phyloP scores from a whole-genome alignment of 2,329 filamentous ascomycete species.

The Madurella mycetomatis region DNA sequence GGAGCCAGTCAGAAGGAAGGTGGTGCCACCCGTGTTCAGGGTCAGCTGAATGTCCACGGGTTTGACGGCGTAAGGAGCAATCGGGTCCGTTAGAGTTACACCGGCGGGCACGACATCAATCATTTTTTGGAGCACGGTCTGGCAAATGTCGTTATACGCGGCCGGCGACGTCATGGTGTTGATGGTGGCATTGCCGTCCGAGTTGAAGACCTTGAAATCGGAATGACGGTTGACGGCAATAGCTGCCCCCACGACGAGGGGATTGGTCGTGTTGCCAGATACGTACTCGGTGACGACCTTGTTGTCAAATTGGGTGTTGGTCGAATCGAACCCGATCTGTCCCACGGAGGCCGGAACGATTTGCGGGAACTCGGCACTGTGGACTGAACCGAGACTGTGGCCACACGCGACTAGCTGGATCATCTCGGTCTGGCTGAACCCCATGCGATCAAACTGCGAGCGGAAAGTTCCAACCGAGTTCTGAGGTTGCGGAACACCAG shows the following conservation, averaged over 20 bases:
- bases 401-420: conserved; percentile 58
- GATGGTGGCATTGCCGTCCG: conserved; percentile 54
- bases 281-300: conserved; percentile 55
- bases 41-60: conserved; percentile 54
- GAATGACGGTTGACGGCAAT: conserved; percentile 43
- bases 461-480: conserved; percentile 49
- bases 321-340: conserved; percentile 44
- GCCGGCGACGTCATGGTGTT: conserved; percentile 40
- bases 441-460: conserved; percentile 54
- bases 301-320: conserved; percentile 50
- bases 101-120: conserved; percentile 54
- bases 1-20: conserved; percentile 48
- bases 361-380: conserved; percentile 48
- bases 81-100: conserved; percentile 47
- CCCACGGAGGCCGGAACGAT: conserved; percentile 46
- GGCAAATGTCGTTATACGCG: conserved; percentile 46
- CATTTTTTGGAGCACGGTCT: conserved; percentile 53
- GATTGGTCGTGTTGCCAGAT: conserved; percentile 48
- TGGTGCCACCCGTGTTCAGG: conserved; percentile 44
- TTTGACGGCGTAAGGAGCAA: conserved; percentile 56
- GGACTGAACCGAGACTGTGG: conserved; percentile 58
- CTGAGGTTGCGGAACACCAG: conserved; percentile 54
- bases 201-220: conserved; percentile 53
- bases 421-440: conserved; percentile 54
- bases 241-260: conserved; percentile 51